phyloP scores from a whole-genome alignment of 2,329 filamentous ascomycete species.

The Arachnopeziza araneosa region DNA sequence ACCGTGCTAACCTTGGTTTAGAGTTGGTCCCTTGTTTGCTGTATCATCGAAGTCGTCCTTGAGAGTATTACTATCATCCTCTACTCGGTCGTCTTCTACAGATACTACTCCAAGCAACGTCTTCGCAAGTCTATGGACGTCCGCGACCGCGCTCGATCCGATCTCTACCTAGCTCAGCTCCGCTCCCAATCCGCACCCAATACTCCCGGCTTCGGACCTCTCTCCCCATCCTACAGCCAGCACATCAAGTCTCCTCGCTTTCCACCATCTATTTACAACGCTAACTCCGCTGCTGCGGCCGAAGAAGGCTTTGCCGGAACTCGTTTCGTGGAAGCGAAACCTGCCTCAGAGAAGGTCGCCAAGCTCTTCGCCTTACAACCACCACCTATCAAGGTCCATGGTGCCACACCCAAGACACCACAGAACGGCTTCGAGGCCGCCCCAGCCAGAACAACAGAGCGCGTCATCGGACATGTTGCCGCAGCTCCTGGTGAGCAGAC shows the following conservation, averaged over 20 bases:
- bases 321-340: conserved; percentile 56
- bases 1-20: conserved; percentile 35
- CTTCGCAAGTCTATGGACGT: conserved; percentile 95
- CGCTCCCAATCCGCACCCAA: conserved; percentile 86
- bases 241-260: conserved; percentile 47
- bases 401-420: conserved; percentile 65
- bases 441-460: conserved; percentile 25
- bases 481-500: conserved; percentile 74
- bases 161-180: conserved; percentile 87
- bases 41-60: conserved; percentile 92
- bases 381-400: conserved; percentile 72
- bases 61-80: conserved; percentile 87
- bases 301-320: conserved; percentile 42
- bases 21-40: conserved; percentile 95
- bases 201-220: conserved; percentile 80
- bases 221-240: conserved; percentile 48
- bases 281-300: conserved; percentile 41
- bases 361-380: conserved; percentile 81
- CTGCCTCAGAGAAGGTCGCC: conserved; percentile 50
- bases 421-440: conserved; percentile 57
- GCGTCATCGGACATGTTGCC: conserved; percentile 56
- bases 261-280: conserved; percentile 50
- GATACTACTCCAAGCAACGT: conserved; percentile 93
- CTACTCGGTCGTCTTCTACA: conserved; percentile 94
- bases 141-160: conserved; percentile 87